These are phyloP conservation scores for Xerocomus amazonicus DNA, from an alignment of 1,284 basidiomycete genomes.

Conservation along the genomic window DNA sequence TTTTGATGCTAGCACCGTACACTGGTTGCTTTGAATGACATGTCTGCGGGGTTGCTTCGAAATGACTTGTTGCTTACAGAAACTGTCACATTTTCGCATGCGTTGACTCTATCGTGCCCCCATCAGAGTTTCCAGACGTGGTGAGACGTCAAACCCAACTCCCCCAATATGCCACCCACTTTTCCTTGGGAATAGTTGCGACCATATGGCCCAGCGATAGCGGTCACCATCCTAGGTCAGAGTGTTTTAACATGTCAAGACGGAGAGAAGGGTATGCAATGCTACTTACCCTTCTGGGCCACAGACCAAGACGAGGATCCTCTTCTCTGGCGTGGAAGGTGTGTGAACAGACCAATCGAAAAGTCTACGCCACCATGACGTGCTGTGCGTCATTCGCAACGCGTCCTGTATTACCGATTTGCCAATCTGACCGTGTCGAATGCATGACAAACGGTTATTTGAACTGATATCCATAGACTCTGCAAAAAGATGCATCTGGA, in stretches of 20 bases:
- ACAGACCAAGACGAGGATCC: slow-evolving; percentile 66
- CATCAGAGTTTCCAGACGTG: slow-evolving; percentile 70
- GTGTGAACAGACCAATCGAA: slow-evolving; percentile 28
- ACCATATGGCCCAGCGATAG: slow-evolving; percentile 73
- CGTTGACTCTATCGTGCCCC: no score
- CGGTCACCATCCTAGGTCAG: slow-evolving; percentile 60
- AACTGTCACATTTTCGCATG: no score
- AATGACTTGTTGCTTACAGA: no score
- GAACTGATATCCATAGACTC: slow-evolving; percentile 43
- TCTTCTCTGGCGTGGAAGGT: slow-evolving; percentile 30
- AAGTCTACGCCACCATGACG: slow-evolving; percentile 45
- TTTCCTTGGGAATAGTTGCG: slow-evolving; percentile 71
- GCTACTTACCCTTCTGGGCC: slow-evolving; percentile 75
- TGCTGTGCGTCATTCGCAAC: slow-evolving; percentile 31
- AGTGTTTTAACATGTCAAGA: slow-evolving; percentile 1
- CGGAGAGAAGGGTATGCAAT: neutral
- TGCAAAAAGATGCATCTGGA: slow-evolving; percentile 59
- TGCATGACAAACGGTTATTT: slow-evolving; percentile 11
- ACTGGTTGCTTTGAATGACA: no score
- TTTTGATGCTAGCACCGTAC: no score
- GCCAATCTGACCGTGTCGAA: slow-evolving; percentile 47
- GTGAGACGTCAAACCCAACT: slow-evolving; percentile 56
- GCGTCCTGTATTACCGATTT: slow-evolving; percentile 44
- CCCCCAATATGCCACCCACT: slow-evolving; percentile 63
- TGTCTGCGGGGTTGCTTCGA: no score